These are phyloP conservation scores for Periconia digitata DNA, from an alignment of 2,329 filamentous ascomycete genomes.

Conservation along the genomic window DNA sequence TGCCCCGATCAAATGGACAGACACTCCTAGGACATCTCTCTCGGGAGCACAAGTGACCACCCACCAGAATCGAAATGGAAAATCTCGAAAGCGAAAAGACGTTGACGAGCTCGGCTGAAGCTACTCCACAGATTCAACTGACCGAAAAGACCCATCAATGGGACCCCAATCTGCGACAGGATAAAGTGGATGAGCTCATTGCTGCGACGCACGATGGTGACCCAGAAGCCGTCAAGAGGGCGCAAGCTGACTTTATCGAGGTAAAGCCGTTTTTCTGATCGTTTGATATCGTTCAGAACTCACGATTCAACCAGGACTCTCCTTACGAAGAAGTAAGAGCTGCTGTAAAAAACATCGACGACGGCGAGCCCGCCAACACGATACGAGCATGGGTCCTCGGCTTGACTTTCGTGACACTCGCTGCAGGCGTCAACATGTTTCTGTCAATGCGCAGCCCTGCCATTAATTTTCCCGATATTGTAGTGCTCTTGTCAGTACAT, in stretches of 20 bases:
- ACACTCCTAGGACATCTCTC: no score
- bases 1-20: no score
- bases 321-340: conserved; percentile 38
- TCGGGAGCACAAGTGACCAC: no score
- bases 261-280: not conserved
- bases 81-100: conserved; percentile 2
- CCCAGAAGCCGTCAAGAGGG: conserved; percentile 15
- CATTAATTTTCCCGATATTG: conserved; percentile 62
- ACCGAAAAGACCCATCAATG: conserved; percentile 21
- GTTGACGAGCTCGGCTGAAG: conserved; percentile 7
- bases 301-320: conserved; percentile 10
- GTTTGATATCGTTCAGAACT: not conserved
- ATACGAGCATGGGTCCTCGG: conserved; percentile 51
- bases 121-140: not conserved
- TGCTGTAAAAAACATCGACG: conserved; percentile 49
- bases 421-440: conserved; percentile 58
- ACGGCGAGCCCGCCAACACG: conserved; percentile 48
- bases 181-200: conserved; percentile 20
- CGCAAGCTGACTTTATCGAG: conserved; percentile 15
- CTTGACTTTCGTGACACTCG: conserved; percentile 48
- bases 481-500: conserved; percentile 58
- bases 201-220: conserved; percentile 19
- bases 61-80: conserved; percentile 7
- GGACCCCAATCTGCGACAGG: conserved; percentile 24
- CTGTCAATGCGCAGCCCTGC: conserved; percentile 65